Evolutionary conservation across 805 yeast species (phyloP).

Genomic region (Hagleromyces aurorensis): DNA sequence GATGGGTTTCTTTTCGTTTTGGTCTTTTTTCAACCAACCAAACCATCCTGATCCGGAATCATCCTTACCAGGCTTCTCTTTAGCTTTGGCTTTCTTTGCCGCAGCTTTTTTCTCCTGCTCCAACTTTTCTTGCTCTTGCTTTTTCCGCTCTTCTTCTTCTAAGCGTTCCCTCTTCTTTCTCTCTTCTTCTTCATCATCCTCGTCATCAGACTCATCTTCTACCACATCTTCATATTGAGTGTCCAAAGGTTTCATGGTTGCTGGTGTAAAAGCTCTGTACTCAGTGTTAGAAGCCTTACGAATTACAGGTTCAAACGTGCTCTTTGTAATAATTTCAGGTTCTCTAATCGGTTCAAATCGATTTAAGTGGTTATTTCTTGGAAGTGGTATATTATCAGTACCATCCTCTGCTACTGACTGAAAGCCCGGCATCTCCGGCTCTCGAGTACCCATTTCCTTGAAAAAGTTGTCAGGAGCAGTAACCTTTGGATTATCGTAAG

Average conservation of each 20-base stretch:
- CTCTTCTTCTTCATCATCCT: conserved; percentile 23
- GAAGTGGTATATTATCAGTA: too few species aligned
- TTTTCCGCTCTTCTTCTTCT: conserved; percentile 15
- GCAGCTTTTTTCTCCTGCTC: conserved; percentile 17
- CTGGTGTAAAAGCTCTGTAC: conserved; percentile 15
- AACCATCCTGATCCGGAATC: conserved; percentile 36
- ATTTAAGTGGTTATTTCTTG: conserved; percentile 1
- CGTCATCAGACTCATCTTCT: conserved; percentile 38
- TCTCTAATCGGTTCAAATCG: conserved; percentile 21
- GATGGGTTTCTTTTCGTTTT: conserved; percentile 65
- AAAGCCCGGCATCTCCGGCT: too few species aligned
- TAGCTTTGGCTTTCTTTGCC: conserved; percentile 14
- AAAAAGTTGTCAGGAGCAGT: too few species aligned
- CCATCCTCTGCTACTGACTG: too few species aligned
- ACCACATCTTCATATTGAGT: conserved; percentile 43
- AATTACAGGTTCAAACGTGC: conserved; percentile 26
- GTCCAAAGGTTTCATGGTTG: conserved; percentile 17
- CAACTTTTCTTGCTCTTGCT: conserved; percentile 19
- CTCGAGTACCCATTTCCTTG: too few species aligned
- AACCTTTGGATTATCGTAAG: too few species aligned
- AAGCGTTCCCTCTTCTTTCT: conserved; percentile 20
- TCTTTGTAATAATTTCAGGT: conserved; percentile 14
- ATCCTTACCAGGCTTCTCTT: conserved; percentile 7
- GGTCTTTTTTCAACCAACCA: conserved; percentile 55
- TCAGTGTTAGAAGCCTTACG: conserved; percentile 19